Evolutionary conservation across 2,329 filamentous ascomycete genomes (phyloP).

Genomic region (Xylaria sp.): DNA sequence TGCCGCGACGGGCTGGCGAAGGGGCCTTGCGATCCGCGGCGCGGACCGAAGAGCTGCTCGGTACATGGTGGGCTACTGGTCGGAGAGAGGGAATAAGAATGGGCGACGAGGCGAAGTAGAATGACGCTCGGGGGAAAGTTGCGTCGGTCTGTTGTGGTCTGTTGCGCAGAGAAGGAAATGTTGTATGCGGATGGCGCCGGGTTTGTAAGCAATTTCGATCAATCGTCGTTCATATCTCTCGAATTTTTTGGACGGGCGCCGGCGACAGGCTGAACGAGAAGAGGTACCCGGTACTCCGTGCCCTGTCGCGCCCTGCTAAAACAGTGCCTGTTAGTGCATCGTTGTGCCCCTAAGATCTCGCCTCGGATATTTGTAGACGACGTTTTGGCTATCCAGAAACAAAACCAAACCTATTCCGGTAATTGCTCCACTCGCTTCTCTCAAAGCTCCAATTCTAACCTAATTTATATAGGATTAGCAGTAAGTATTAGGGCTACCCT

Average conservation of each 20-base stretch:
- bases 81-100: not conserved
- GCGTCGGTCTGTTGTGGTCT: not conserved
- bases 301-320: too few species aligned
- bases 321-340: too few species aligned
- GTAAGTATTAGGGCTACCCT: too few species aligned
- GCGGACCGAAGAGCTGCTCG: conserved; percentile 57
- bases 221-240: conserved; percentile 6
- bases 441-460: too few species aligned
- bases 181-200: not conserved
- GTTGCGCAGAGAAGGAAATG: not conserved
- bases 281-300: too few species aligned
- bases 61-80: conserved; percentile 50
- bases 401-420: too few species aligned
- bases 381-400: too few species aligned
- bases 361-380: too few species aligned
- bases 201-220: conserved; percentile 23
- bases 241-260: conserved; percentile 7
- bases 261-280: too few species aligned
- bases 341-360: too few species aligned
- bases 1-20: conserved; percentile 49
- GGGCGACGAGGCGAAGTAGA: conserved; percentile 1
- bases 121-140: not conserved
- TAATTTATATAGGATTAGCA: too few species aligned
- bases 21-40: conserved; percentile 50
- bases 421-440: too few species aligned